Evolutionary conservation across 441 rosid genomes (phyloP).

Genomic region (California macrophylla): DNA sequence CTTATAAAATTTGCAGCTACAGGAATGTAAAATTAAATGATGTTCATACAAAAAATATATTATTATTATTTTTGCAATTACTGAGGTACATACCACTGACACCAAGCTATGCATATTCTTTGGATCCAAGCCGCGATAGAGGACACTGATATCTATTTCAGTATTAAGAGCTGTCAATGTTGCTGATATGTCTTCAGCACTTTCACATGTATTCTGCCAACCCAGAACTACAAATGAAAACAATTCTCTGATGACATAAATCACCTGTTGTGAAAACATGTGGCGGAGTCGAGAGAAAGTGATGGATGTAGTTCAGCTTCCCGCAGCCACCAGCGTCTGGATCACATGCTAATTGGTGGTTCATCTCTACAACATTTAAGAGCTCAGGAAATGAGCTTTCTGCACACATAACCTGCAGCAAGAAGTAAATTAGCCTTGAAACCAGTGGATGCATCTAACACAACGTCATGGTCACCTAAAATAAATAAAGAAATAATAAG

Average conservation of each 20-base stretch:
- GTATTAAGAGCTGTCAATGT: conserved; percentile 64
- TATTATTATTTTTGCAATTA: neutral
- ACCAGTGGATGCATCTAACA: neutral
- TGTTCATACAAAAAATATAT: too few relatives aligned
- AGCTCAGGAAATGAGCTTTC: conserved; percentile 70
- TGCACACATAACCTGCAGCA: conserved; percentile 43
- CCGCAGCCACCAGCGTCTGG: conserved; percentile 77
- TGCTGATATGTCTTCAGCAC: conserved; percentile 64
- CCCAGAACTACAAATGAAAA: conserved; percentile 49
- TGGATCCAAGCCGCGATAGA: conserved; percentile 76
- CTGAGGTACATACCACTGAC: conserved; percentile 57
- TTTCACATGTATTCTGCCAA: conserved; percentile 93
- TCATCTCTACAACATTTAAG: conserved; percentile 71
- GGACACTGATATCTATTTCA: conserved; percentile 72
- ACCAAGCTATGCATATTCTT: conserved; percentile 52
- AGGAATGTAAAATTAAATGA: neutral
- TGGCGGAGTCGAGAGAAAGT: conserved; percentile 60
- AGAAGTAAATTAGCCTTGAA: conserved; percentile 17
- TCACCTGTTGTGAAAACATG: conserved; percentile 76
- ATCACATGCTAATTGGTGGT: conserved; percentile 86
- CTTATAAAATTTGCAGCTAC: neutral
- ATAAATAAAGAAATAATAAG: neutral
- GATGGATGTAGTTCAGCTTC: conserved; percentile 64
- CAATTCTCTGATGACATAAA: neutral
- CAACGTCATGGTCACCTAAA: neutral